These are phyloP conservation scores for Lycium barbarum DNA, from an alignment of 257 asterid species.

Conservation along the genomic window DNA sequence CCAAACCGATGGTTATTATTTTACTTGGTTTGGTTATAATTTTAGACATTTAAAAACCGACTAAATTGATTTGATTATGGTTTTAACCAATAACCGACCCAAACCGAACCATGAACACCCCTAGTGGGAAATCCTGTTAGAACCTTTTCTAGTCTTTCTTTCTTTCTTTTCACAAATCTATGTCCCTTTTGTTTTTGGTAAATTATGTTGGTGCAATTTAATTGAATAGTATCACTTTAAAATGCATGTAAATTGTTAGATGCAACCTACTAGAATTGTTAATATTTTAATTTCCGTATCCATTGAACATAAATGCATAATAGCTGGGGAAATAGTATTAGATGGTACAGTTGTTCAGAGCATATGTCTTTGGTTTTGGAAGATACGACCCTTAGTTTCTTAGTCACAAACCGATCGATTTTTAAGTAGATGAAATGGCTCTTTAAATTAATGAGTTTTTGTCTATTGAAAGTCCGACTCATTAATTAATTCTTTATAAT, in stretches of 20 bases:
- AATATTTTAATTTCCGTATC: not conserved
- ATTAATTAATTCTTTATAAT: too few relatives aligned
- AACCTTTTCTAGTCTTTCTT: not conserved
- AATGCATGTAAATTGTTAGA: not conserved
- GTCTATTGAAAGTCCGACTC: too few relatives aligned
- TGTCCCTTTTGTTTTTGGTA: not conserved
- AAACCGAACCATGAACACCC: too few relatives aligned
- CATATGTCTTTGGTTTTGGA: not conserved
- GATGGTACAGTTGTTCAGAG: not conserved
- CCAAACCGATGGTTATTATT: too few relatives aligned
- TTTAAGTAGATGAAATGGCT: too few relatives aligned
- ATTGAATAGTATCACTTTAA: not conserved
- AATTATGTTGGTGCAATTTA: not conserved
- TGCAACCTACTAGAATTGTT: not conserved
- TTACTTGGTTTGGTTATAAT: too few relatives aligned
- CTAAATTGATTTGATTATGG: too few relatives aligned
- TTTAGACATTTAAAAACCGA: too few relatives aligned
- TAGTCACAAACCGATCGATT: too few relatives aligned
- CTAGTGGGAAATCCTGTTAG: not conserved
- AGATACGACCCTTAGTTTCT: not conserved
- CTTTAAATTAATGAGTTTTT: too few relatives aligned
- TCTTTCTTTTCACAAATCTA: not conserved
- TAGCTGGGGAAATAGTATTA: not conserved
- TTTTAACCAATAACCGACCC: too few relatives aligned
- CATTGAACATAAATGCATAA: not conserved